Evolutionary conservation across 2,329 filamentous ascomycete genomes (phyloP), one percentile per base, ranked within the genome.

Genomic region (Cercospora sp.): DNA sequence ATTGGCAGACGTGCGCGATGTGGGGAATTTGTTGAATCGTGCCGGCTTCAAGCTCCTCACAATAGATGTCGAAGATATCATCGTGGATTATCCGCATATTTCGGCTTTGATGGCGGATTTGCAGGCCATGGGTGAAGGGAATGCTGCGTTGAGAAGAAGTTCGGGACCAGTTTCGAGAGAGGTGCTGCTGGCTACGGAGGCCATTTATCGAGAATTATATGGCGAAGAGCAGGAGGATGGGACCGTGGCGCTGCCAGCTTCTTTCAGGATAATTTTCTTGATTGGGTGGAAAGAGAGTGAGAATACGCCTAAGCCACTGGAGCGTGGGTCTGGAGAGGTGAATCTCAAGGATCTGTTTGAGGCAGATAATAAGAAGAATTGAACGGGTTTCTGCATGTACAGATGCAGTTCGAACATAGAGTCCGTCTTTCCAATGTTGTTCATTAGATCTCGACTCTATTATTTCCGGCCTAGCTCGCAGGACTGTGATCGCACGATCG

Each of bases 181-280:
- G 75, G 92, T 97, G 9, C 81, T 99, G 69, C 82, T 97, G 51
- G 95, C 95, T 7, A 90, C 89, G 28, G 92, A 98, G 72, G 91
- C 89, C 49, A 97, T 99, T 66, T 99, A 99, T 79, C 86, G 88
- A 59, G 89, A 91, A 77, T 81, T 99, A 66, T 93, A 99, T 79
- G 94, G 92, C 18, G 93, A 96, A 61, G 75, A 81, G 57, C 81
- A 83, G 75, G 86, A 89, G 53, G 90, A 92, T 74, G 91, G 87
- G 21, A 87, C 82, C 2, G 69, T 84, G 3, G 87, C 83, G 2
- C 73, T 85, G 2, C 95, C 95, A 0, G 95, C 95, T 1, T 99
- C 95, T 0, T 99, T 97, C 78, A 87, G 95, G 73, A 86, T 97
- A 74, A 97, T 99, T 70, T 97, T 95, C 80, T 97, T 98, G 94